These are phyloP conservation scores for Trichopus zeylanicus DNA, from an alignment of 116 monocot genomes.

Conservation along the genomic window DNA sequence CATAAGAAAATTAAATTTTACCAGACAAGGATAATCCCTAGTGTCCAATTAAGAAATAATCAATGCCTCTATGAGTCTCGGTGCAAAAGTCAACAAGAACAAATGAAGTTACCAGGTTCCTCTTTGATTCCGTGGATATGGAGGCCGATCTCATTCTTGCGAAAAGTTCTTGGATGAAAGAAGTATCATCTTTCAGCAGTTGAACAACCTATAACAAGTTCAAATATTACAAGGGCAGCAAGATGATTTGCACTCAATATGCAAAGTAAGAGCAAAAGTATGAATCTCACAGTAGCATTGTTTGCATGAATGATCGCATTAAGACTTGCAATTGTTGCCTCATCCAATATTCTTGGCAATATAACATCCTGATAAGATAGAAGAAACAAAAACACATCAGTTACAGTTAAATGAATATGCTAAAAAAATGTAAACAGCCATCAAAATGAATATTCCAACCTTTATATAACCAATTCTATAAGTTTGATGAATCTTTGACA, in stretches of 20 bases:
- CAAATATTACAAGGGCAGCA: neutral
- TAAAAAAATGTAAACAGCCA: neutral
- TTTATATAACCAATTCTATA: slow-evolving; percentile 92
- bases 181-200: slow-evolving; percentile 75
- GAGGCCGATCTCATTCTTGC: slow-evolving; percentile 60
- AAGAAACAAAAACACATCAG: neutral
- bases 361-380: slow-evolving; percentile 67
- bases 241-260: neutral
- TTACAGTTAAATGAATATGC: neutral
- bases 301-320: slow-evolving; percentile 80
- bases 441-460: slow-evolving; percentile 26
- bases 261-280: slow-evolving; percentile 2
- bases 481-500: slow-evolving; percentile 87
- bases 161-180: slow-evolving; percentile 84
- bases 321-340: slow-evolving; percentile 61
- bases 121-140: slow-evolving; percentile 63
- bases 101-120: slow-evolving; percentile 54
- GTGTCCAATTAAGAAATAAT: no score
- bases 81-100: neutral
- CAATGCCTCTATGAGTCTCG: no score
- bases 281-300: slow-evolving; percentile 67
- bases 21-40: no score
- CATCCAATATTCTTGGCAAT: slow-evolving; percentile 73
- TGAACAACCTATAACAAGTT: slow-evolving; percentile 53
- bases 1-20: no score